phyloP scores from a whole-genome alignment of 2,329 filamentous ascomycete species.

The Aspergillus caelatus region DNA sequence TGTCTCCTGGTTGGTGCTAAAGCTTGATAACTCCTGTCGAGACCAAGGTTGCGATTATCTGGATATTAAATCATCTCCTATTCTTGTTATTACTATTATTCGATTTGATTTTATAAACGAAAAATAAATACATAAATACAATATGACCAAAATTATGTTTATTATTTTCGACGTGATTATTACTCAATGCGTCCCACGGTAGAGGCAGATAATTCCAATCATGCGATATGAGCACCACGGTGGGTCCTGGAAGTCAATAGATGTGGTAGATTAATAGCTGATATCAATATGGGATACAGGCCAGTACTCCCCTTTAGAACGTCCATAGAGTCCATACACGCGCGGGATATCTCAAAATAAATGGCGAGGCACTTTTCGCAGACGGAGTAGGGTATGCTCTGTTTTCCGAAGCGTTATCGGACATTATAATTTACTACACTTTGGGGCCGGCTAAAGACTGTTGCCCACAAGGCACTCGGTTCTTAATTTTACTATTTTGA shows the following conservation, averaged over 20 bases:
- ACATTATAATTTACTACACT: background rate
- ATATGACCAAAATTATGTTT: background rate
- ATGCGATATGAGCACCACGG: background rate
- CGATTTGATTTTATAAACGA: background rate
- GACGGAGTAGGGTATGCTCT: background rate
- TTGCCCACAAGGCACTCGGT: background rate
- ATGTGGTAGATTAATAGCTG: constrained; percentile 2
- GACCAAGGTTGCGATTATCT: background rate
- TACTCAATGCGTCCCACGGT: background rate
- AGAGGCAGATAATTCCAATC: background rate
- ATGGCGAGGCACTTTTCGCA: background rate
- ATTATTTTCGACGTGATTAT: no score
- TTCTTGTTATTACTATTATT: background rate
- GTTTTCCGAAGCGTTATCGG: background rate
- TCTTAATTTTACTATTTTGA: background rate
- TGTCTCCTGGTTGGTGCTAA: background rate
- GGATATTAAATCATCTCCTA: background rate
- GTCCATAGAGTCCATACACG: background rate
- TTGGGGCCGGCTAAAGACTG: background rate
- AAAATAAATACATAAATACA: background rate
- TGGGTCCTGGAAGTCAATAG: constrained; percentile 13
- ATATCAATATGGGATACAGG: constrained; percentile 8
- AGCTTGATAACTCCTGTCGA: background rate
- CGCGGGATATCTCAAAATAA: background rate
- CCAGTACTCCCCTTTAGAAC: background rate